Percentiles rank a stretch among this genome's conserved stretches.
Evolutionary conservation across 257 asterid species (phyloP).

Genomic region (Salvia splendens): DNA sequence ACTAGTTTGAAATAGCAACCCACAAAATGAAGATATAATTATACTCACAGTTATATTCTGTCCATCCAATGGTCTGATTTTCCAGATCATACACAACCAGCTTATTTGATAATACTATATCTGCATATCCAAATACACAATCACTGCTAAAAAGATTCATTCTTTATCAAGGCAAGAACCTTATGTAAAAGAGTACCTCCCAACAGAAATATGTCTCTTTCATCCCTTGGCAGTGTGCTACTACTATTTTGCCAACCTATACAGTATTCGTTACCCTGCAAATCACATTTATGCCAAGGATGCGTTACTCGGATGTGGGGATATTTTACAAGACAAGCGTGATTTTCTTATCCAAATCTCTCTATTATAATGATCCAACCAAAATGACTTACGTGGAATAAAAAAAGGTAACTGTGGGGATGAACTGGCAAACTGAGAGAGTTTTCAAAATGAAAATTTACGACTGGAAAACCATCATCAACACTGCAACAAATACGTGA

Average conservation of each 20-base stretch:
- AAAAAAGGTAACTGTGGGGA: constrained; percentile 79
- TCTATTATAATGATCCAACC: too few relatives aligned
- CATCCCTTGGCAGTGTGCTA: constrained; percentile 56
- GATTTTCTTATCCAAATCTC: too few relatives aligned
- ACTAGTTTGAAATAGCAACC: too few relatives aligned
- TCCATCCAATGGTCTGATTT: constrained; percentile 79
- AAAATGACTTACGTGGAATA: constrained; percentile 54
- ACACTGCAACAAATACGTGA: constrained; percentile 54
- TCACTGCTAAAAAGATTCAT: too few relatives aligned
- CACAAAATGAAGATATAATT: too few relatives aligned
- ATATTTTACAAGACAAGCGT: too few relatives aligned
- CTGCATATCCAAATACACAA: constrained; percentile 35
- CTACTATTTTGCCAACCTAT: constrained; percentile 64
- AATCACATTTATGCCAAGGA: neutral
- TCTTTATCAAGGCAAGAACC: too few relatives aligned
- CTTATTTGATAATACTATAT: constrained; percentile 62
- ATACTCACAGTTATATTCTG: constrained; percentile 69
- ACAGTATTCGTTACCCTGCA: constrained; percentile 65
- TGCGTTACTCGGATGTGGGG: too few relatives aligned
- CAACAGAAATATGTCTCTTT: constrained; percentile 55
- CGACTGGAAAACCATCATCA: constrained; percentile 86
- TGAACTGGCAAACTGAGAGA: constrained; percentile 65
- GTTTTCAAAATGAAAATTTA: constrained; percentile 67
- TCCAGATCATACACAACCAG: constrained; percentile 77
- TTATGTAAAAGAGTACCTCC: constrained; percentile 53